These are phyloP conservation scores for Stagonosporopsis rhizophila DNA, from an alignment of 2,329 filamentous ascomycete species.

Conservation along the genomic window DNA sequence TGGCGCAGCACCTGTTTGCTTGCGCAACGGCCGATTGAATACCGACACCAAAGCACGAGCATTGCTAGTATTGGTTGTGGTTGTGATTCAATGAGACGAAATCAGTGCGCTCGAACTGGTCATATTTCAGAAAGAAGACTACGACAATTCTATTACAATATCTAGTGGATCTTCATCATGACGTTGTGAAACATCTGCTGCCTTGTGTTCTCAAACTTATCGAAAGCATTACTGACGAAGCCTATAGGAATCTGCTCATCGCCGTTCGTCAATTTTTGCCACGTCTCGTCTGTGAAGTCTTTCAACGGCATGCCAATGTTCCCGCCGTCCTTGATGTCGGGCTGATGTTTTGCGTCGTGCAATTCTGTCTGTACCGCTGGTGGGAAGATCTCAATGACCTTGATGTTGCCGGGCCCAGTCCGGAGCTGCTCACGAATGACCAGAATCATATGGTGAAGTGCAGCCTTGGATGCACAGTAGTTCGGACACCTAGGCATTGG, in stretches of 20 bases:
- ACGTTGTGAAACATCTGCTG: conserved; percentile 49
- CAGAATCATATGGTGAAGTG: conserved; percentile 62
- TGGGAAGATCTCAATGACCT: conserved; percentile 63
- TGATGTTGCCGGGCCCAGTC: conserved; percentile 55
- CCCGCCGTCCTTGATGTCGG: conserved; percentile 58
- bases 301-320: conserved; percentile 62
- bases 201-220: conserved; percentile 57
- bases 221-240: conserved; percentile 50
- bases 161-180: conserved; percentile 30
- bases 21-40: background rate
- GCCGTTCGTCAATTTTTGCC: conserved; percentile 53
- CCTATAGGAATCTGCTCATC: conserved; percentile 62
- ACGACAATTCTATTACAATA: background rate
- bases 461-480: conserved; percentile 64
- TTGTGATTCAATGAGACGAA: background rate
- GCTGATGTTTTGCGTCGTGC: conserved; percentile 63
- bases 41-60: background rate
- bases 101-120: background rate
- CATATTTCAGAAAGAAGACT: no score
- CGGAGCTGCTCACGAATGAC: conserved; percentile 60
- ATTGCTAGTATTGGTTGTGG: background rate
- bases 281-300: conserved; percentile 61
- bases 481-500: conserved; percentile 58
- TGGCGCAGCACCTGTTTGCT: conserved; percentile 11
- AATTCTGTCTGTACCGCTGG: conserved; percentile 65